phyloP scores from a whole-genome alignment of 495 filamentous ascomycete genomes.

The Penicillium parvum region DNA sequence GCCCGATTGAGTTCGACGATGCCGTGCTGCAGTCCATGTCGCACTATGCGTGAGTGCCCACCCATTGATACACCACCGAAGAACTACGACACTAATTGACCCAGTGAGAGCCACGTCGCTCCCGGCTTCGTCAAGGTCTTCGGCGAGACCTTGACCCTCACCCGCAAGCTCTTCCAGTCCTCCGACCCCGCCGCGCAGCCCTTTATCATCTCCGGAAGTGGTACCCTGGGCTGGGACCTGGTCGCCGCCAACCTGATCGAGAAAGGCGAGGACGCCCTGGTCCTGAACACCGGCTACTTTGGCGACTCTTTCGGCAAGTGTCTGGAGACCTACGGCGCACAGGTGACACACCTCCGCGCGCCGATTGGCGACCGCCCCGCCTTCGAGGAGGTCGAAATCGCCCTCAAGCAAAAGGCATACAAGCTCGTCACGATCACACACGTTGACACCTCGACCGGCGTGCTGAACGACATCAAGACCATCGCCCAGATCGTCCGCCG shows the following conservation, averaged over 20 bases:
- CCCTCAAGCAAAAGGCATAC: constrained; percentile 82
- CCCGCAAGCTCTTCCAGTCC: constrained; percentile 90
- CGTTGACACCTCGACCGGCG: constrained; percentile 94
- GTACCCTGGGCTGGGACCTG: constrained; percentile 94
- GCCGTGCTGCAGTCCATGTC: constrained; percentile 91
- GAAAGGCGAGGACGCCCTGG: constrained; percentile 81
- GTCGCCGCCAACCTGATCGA: constrained; percentile 89
- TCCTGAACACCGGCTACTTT: constrained; percentile 96
- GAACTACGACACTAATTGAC: too few relatives aligned
- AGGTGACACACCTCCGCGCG: constrained; percentile 82
- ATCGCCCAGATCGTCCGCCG: constrained; percentile 75
- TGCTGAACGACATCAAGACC: constrained; percentile 82
- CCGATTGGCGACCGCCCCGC: constrained; percentile 86
- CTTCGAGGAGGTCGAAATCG: constrained; percentile 78
- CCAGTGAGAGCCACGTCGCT: constrained; percentile 87
- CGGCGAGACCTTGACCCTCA: constrained; percentile 80
- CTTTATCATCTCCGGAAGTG: constrained; percentile 89
- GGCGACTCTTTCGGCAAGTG: constrained; percentile 92
- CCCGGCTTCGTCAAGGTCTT: constrained; percentile 85
- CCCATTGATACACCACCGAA: neutral
- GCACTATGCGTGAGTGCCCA: constrained; percentile 74
- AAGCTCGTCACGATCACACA: constrained; percentile 93
- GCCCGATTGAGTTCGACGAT: constrained; percentile 98
- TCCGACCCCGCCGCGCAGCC: constrained; percentile 77
- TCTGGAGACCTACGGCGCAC: constrained; percentile 82